Conservation (phyloP, 2,329 filamentous ascomycete genomes). For the Sordariomycetes sp. region DNA sequence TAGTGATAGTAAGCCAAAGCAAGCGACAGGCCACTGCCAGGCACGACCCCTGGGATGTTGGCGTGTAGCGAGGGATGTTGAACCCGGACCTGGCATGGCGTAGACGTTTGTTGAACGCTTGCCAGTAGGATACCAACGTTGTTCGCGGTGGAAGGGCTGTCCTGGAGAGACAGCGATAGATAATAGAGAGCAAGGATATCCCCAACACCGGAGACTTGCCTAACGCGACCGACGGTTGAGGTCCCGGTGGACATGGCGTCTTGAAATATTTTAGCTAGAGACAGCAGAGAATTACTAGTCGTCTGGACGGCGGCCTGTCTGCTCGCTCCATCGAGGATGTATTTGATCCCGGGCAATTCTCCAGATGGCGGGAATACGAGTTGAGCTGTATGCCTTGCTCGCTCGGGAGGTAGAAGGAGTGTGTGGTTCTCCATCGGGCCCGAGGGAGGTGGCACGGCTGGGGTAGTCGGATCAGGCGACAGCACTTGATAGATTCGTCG, state of each 20-base stretch:
- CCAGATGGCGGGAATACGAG: constrained; percentile 68
- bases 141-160: constrained; percentile 93
- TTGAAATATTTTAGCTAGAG: constrained; percentile 93
- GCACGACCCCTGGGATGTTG: constrained; percentile 62
- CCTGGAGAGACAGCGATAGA: constrained; percentile 82
- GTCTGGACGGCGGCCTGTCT: constrained; percentile 77
- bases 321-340: constrained; percentile 56
- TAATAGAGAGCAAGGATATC: constrained; percentile 95
- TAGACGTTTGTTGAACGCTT: constrained; percentile 60
- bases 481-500: constrained; percentile 62
- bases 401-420: constrained; percentile 70
- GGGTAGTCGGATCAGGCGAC: constrained; percentile 20
- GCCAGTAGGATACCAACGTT: constrained; percentile 97
- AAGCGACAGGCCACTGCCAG: constrained; percentile 76
- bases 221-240: constrained; percentile 36
- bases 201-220: constrained; percentile 62
- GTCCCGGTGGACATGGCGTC: constrained; percentile 77
- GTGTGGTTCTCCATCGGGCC: constrained; percentile 22
- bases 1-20: constrained; percentile 94
- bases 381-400: constrained; percentile 68
- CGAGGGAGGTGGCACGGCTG: neutral
- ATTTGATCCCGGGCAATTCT: constrained; percentile 65
- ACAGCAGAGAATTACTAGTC: constrained; percentile 89
- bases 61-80: constrained; percentile 8
- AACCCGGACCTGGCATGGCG: neutral